Evolutionary conservation across 2,329 filamentous ascomycete genomes (phyloP).

Genomic region (Aspergillus niger): DNA sequence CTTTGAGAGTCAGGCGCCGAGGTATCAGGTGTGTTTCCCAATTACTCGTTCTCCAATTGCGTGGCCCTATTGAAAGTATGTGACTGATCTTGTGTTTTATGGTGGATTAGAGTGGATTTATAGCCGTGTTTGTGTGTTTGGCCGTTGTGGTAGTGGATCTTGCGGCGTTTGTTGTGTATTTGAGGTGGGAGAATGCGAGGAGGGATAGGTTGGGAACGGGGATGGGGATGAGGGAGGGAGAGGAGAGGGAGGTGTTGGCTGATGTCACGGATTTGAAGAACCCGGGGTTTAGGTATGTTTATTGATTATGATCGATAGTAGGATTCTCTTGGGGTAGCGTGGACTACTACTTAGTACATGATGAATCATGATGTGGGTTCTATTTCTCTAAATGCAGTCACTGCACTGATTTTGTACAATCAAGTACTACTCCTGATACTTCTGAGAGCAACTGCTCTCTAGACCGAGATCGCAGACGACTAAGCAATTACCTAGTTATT

Average conservation of each 20-base stretch:
- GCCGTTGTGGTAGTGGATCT: neutral
- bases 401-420: too few species aligned
- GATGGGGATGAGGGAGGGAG: neutral
- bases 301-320: neutral
- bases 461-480: too few species aligned
- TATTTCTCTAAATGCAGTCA: too few species aligned
- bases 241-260: neutral
- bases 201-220: neutral
- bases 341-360: neutral
- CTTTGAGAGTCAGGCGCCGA: slow-evolving; percentile 43
- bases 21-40: slow-evolving; percentile 26
- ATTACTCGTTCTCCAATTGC: neutral
- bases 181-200: slow-evolving; percentile 11
- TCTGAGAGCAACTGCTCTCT: too few species aligned
- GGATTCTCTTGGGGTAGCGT: neutral
- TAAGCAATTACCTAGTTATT: too few species aligned
- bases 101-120: neutral
- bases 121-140: slow-evolving; percentile 12
- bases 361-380: neutral
- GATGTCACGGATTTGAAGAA: slow-evolving; percentile 14
- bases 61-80: too few species aligned
- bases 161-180: slow-evolving; percentile 3
- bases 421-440: too few species aligned
- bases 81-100: too few species aligned
- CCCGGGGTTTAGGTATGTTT: slow-evolving; percentile 15